Percentiles rank a stretch among this genome's conserved stretches.
phyloP scores from a whole-genome alignment of 164 flowering plant genomes.

The Berberis vulgaris region DNA sequence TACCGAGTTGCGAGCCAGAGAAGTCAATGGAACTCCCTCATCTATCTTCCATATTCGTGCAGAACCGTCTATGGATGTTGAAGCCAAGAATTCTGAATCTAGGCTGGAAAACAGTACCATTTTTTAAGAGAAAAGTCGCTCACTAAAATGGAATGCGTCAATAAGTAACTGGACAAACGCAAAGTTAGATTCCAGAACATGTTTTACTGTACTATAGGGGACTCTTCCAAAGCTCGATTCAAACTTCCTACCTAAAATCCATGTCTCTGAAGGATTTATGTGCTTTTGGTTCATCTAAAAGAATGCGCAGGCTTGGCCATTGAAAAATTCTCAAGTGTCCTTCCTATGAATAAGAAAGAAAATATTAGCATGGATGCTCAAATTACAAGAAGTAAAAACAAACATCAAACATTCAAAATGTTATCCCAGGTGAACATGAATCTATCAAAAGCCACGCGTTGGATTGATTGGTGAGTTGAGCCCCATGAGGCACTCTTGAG shows the following conservation, averaged over 20 bases:
- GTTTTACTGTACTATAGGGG: constrained; percentile 6
- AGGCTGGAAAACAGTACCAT: constrained; percentile 37
- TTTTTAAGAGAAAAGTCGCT: background rate
- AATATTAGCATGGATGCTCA: background rate
- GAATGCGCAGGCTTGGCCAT: constrained; percentile 73
- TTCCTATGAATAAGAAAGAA: constrained; percentile 36
- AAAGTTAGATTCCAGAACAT: background rate
- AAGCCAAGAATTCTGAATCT: constrained; percentile 81
- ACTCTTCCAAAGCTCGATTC: too few species aligned
- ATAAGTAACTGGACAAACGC: background rate
- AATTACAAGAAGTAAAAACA: too few species aligned
- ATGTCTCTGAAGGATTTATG: constrained; percentile 76
- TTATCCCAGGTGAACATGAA: too few species aligned
- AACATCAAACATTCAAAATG: too few species aligned
- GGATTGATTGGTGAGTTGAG: too few species aligned
- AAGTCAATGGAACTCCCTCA: constrained; percentile 66
- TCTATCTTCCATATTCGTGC: constrained; percentile 83
- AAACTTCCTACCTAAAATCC: constrained; percentile 67
- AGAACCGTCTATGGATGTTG: constrained; percentile 89
- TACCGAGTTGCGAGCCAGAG: constrained; percentile 72
- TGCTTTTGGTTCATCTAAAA: constrained; percentile 77
- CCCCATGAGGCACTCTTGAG: too few species aligned
- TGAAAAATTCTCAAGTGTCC: constrained; percentile 63
- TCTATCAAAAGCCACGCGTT: too few species aligned
- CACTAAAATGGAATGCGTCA: background rate